These are phyloP conservation scores for Haplosporangium sp. DNA, from an alignment of 371 early-diverging fungal genomes.

Conservation along the genomic window DNA sequence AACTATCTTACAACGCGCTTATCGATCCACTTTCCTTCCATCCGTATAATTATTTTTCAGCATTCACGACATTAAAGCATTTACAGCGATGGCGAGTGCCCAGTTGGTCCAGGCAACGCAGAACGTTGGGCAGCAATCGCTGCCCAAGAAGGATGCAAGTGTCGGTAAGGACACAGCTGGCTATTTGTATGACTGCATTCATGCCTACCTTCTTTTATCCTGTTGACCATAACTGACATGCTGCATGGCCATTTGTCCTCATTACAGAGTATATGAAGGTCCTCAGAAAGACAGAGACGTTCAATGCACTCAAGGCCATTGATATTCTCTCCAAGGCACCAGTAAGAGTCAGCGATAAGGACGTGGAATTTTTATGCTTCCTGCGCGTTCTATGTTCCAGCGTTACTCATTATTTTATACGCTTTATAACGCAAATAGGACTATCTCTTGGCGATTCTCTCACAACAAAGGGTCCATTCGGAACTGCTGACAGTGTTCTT, in stretches of 20 bases:
- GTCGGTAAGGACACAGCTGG: conserved; percentile 24
- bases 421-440: conserved; percentile 15
- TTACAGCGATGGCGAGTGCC: conserved; percentile 48
- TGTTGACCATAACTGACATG: not conserved
- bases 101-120: conserved; percentile 35
- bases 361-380: no score
- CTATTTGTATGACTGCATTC: not conserved
- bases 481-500: conserved; percentile 36
- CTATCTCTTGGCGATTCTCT: conserved; percentile 33
- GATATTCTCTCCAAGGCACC: conserved; percentile 49
- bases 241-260: not conserved
- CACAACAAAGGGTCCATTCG: conserved; percentile 35
- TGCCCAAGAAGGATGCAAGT: conserved; percentile 34
- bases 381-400: no score
- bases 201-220: not conserved
- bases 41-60: not conserved
- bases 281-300: conserved; percentile 36
- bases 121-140: conserved; percentile 25
- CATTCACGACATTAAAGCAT: conserved; percentile 51
- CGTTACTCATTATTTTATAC: not conserved
- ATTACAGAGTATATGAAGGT: conserved; percentile 42
- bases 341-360: conserved; percentile 12
- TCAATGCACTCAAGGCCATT: conserved; percentile 45
- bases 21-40: not conserved
- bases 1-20: not conserved